Evolutionary conservation across 2,329 filamentous ascomycete species (phyloP), one percentile per base, ranked within the genome.

Genomic region (Cadophora malorum): DNA sequence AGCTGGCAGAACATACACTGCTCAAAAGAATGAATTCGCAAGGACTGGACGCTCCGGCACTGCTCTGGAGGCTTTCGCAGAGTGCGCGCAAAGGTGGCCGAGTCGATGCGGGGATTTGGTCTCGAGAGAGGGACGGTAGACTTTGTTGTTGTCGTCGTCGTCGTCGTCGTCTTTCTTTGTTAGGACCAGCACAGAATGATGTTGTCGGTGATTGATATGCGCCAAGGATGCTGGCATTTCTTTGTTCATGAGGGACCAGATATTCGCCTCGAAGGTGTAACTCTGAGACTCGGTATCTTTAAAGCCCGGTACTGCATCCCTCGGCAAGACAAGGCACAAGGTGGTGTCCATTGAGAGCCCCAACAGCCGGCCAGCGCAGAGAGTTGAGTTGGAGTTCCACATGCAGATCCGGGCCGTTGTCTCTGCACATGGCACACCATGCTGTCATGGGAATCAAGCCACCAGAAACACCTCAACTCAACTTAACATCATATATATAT

Each of bases 81-180:
- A 76, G 74, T 70, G 72, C 71, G 72, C 75, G 61, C 74, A 75
- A 74, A 77, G 75, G 70, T 69, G 66, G 74, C 72, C 74, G 70
- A 76, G 74, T 72, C 74, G 68, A 75, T 76, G 76, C 74, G 67
- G 64, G 50, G 60, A 33, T 19, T 45, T 66, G 65, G 69, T 63
- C 67, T 63, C 58, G 33, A 58, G 68, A 69, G 66, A 69, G 72
- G 63, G 65, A 68, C 53, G 47, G 60, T 35, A 64, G 69, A 69
- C 66, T 64, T 55, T 64, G 70, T 69, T 67, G 70, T 66, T 59
- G 69, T 56, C 9, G 9, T 38, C 66, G 62, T 64, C 64, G 69
- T 55, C 52, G 52, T 55, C 52, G 19, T 21, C 19, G 6, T 21
- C 45, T 49, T 49, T 49, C n/a, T 19, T 21, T 9, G 45, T 49